A percentile compares a stretch with the other conserved stretches of the same genome.
These are phyloP conservation scores for Fusarium coffeatum DNA, from an alignment of 2,329 filamentous ascomycete genomes.

Conservation along the genomic window DNA sequence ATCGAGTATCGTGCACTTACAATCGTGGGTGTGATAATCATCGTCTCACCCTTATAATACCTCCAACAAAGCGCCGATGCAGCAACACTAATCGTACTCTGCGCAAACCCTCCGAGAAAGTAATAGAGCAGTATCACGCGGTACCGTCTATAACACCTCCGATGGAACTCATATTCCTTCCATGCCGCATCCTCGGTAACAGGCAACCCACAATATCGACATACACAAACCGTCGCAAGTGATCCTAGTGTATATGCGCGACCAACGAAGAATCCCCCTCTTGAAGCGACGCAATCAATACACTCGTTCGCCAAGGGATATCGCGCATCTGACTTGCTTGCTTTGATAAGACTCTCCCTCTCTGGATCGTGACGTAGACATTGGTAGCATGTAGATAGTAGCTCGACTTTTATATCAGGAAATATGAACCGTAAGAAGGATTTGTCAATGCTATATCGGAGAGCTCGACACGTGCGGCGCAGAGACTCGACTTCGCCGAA, in stretches of 20 bases:
- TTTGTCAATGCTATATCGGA: conserved; percentile 52
- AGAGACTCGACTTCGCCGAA: conserved; percentile 59
- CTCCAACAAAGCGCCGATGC: conserved; percentile 54
- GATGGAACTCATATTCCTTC: conserved; percentile 56
- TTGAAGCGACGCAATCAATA: conserved; percentile 53
- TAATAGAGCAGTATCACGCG: conserved; percentile 53
- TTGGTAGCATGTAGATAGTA: conserved; percentile 55
- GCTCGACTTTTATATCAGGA: conserved; percentile 47
- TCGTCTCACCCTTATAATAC: conserved; percentile 48
- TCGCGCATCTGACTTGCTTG: conserved; percentile 45
- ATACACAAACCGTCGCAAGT: conserved; percentile 52
- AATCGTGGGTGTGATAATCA: conserved; percentile 52
- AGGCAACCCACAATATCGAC: conserved; percentile 59
- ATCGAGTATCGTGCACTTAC: conserved; percentile 40
- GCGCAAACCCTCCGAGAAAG: conserved; percentile 54
- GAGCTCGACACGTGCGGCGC: conserved; percentile 55
- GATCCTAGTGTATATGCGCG: conserved; percentile 54
- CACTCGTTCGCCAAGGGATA: conserved; percentile 57
- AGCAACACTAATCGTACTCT: conserved; percentile 52
- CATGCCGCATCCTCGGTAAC: conserved; percentile 48
- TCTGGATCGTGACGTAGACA: conserved; percentile 53
- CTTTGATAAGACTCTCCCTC: conserved; percentile 50
- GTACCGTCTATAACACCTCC: conserved; percentile 54
- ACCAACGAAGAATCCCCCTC: conserved; percentile 53
- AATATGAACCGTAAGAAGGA: conserved; percentile 52